phyloP scores from a whole-genome alignment of 306 rosid genomes.

The Leucaena leucocephala region DNA sequence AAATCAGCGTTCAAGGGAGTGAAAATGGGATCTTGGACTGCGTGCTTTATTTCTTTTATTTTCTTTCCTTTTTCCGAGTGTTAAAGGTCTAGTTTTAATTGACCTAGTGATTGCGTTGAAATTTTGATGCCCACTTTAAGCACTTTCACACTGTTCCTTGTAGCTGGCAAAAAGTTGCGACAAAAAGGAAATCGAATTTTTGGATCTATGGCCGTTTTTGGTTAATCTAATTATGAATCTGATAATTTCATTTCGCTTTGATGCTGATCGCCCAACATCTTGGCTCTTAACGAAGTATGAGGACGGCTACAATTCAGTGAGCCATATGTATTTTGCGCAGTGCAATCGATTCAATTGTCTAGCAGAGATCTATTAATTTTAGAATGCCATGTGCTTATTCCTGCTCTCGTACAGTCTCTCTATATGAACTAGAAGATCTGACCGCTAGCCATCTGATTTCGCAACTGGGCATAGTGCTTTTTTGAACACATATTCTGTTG shows the following conservation, averaged over 20 bases:
- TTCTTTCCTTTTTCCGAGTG: background rate
- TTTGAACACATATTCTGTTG: background rate
- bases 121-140: slow-evolving; percentile 23
- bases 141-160: slow-evolving; percentile 28
- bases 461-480: background rate
- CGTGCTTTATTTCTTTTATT: slow-evolving; percentile 14
- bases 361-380: slow-evolving; percentile 14
- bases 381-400: background rate
- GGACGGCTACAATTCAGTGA: background rate
- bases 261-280: slow-evolving; percentile 3
- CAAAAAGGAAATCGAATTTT: slow-evolving; percentile 26
- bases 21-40: slow-evolving; percentile 46
- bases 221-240: slow-evolving; percentile 15
- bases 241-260: background rate
- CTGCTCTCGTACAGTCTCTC: background rate
- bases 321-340: background rate
- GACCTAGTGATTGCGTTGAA: slow-evolving; percentile 41
- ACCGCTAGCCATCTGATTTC: background rate
- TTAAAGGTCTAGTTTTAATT: slow-evolving; percentile 38
- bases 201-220: slow-evolving; percentile 39
- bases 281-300: background rate
- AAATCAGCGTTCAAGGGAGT: slow-evolving; percentile 24
- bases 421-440: background rate
- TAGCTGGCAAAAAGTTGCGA: slow-evolving; percentile 29
- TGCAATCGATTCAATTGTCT: slow-evolving; percentile 15